Base-by-base conservation (phyloP, 768 basidiomycete species). In the Panus rudis region DNA sequence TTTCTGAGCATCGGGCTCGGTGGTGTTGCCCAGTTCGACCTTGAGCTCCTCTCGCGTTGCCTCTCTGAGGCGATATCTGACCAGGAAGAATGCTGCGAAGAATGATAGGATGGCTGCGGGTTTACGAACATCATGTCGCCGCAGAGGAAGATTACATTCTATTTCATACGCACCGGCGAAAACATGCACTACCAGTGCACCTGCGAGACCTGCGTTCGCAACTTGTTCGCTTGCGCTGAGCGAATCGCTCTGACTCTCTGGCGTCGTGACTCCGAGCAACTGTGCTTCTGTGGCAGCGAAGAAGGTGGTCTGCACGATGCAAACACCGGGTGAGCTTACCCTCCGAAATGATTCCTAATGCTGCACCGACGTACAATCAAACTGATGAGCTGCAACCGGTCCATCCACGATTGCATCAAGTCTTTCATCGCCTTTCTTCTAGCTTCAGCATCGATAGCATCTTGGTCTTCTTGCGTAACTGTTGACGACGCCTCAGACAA, bases 381-480 rank as follows among this genome's bases (percentile, higher is more conserved):
- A 30, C 68, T 72, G 57, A 81, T 78, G 10, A 80, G 61, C 59
- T 79, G 76, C 32, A 80, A 64, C 31, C 78, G 65, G 46, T 80
- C 78, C 66, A 75, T 72, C 79, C 79, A 81, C 3, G 75, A 74
- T 50, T 71, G 69, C n/a, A 76, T 66, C 3, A 79, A 65, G 31
- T 75, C 71, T 38, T 59, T 68, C 63, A 72, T 63, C 3, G 71
- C 75, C 39, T 68, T 65, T 49, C 61, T 63, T 28, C 66, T 61
- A 11, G 66, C 67, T 44, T 66, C 57, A 6, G 71, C 72, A 44
- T 80, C 79, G 20, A 55, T 60, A 6, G 63, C 50, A 48, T 79
- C 63, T 49, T 79, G 76, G 1, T 76, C 69, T 39, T 66, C 59
- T 46, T 78, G 76, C 1, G 73, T 68, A 25, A 61, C 70, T 72